Percentiles rank a stretch among this genome's conserved stretches.
phyloP scores from a whole-genome alignment of 176 grass and related monocot genomes.

The Musa itinerans region DNA sequence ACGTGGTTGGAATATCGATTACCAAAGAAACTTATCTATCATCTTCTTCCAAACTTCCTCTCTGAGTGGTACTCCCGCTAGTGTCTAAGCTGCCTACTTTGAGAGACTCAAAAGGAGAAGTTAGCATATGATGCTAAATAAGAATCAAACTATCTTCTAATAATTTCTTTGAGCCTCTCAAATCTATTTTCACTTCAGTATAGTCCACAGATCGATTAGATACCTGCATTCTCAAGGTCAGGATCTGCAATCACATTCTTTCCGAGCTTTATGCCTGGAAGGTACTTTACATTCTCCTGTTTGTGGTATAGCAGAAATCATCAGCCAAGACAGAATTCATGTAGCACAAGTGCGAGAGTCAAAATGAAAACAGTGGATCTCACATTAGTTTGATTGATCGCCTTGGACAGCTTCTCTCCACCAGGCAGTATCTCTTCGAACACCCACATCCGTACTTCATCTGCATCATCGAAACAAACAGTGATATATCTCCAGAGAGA shows the following conservation, averaged over 20 bases:
- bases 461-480: conserved; percentile 19
- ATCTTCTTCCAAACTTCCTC: neutral
- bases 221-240: conserved; percentile 92
- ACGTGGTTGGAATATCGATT: no score
- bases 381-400: conserved; percentile 73
- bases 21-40: neutral
- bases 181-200: neutral
- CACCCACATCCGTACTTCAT: conserved; percentile 97
- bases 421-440: conserved; percentile 69
- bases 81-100: neutral
- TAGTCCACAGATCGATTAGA: neutral
- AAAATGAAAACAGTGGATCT: conserved; percentile 4
- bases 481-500: neutral
- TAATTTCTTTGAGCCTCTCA: neutral
- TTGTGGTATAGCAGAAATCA: conserved; percentile 12
- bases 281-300: conserved; percentile 93
- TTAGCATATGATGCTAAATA: no score
- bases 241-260: conserved; percentile 74
- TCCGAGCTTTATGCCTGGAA: conserved; percentile 87
- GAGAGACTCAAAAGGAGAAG: neutral
- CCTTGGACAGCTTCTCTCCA: conserved; percentile 70
- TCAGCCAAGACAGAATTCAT: neutral
- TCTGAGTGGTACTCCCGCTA: no score
- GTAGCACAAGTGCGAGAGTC: conserved; percentile 10
- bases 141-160: neutral